phyloP scores from a whole-genome alignment of 768 basidiomycete genomes.

The Mycena chlorophos region DNA sequence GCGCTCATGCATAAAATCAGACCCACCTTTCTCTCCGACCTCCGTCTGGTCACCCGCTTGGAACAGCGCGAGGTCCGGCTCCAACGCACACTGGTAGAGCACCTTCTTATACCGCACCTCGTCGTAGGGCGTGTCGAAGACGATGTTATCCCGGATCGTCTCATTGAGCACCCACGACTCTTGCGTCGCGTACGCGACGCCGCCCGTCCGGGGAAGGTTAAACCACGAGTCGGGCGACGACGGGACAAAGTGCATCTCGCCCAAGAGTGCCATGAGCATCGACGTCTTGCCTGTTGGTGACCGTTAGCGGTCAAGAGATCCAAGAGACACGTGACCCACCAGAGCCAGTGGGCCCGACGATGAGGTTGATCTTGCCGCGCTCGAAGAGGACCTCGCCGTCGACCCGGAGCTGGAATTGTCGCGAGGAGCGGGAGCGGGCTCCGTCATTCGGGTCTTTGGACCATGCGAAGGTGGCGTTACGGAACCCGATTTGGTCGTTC shows the following conservation, averaged over 20 bases:
- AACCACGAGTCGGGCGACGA: slow-evolving; percentile 21
- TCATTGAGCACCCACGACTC: slow-evolving; percentile 66
- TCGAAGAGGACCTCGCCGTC: slow-evolving; percentile 54
- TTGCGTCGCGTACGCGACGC: slow-evolving; percentile 62
- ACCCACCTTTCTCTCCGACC: slow-evolving; percentile 62
- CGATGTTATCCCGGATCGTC: slow-evolving; percentile 36
- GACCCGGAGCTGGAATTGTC: slow-evolving; percentile 50
- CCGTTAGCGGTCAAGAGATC: slow-evolving; percentile 12
- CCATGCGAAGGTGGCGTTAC: slow-evolving; percentile 59
- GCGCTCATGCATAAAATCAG: background rate
- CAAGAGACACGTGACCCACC: slow-evolving; percentile 13
- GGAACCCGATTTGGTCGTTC: slow-evolving; percentile 47
- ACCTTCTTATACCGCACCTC: slow-evolving; percentile 35
- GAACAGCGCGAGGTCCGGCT: slow-evolving; percentile 68
- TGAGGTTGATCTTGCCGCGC: slow-evolving; percentile 52
- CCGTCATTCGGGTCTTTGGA: slow-evolving; percentile 31
- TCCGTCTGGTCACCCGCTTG: slow-evolving; percentile 68
- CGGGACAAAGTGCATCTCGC: slow-evolving; percentile 49
- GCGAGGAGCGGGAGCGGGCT: slow-evolving; percentile 36
- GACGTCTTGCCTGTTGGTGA: slow-evolving; percentile 42
- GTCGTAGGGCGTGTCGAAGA: slow-evolving; percentile 2
- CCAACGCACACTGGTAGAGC: slow-evolving; percentile 70
- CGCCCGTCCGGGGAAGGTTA: slow-evolving; percentile 48
- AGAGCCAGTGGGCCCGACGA: slow-evolving; percentile 58
- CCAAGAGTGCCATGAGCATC: slow-evolving; percentile 47